Conservation (phyloP, 495 filamentous ascomycete genomes). For the Thermochaetoides thermophila region DNA sequence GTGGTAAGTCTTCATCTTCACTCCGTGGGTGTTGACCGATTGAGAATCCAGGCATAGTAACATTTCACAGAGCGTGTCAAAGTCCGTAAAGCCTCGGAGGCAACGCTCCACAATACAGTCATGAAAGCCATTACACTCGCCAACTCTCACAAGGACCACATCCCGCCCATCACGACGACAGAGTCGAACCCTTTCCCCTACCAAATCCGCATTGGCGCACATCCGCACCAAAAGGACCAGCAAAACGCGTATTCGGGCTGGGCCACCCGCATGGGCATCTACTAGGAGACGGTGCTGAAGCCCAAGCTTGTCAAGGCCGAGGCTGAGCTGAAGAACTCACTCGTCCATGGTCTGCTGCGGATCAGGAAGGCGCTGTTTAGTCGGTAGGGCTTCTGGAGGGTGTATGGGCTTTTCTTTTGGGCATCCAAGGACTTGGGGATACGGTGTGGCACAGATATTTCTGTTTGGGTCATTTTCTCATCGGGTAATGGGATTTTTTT, state of each 20-base stretch:
- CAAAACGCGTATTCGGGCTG: slow-evolving; percentile 45
- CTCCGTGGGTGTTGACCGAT: no score
- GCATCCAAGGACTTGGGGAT: no score
- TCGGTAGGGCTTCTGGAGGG: no score
- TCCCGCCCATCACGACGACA: slow-evolving; percentile 88
- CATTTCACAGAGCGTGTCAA: slow-evolving; percentile 74
- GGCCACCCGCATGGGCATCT: slow-evolving; percentile 67
- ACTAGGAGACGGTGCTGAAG: slow-evolving; percentile 25
- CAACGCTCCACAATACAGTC: slow-evolving; percentile 67
- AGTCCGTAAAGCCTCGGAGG: slow-evolving; percentile 75
- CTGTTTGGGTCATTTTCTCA: no score
- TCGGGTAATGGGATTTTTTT: no score
- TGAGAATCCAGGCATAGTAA: no score
- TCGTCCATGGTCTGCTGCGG: no score
- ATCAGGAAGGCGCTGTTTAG: background rate
- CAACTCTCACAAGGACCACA: slow-evolving; percentile 85
- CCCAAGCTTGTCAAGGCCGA: no score
- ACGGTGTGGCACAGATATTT: no score
- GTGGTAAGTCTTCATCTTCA: slow-evolving; percentile 40
- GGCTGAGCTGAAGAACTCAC: no score
- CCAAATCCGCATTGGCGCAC: slow-evolving; percentile 55
- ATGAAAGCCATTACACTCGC: slow-evolving; percentile 77
- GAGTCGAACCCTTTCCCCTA: slow-evolving; percentile 93
- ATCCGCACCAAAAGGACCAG: background rate
- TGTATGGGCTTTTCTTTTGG: no score